Conservation (phyloP, 345 rosid species). For the Aethionema arabicum region DNA sequence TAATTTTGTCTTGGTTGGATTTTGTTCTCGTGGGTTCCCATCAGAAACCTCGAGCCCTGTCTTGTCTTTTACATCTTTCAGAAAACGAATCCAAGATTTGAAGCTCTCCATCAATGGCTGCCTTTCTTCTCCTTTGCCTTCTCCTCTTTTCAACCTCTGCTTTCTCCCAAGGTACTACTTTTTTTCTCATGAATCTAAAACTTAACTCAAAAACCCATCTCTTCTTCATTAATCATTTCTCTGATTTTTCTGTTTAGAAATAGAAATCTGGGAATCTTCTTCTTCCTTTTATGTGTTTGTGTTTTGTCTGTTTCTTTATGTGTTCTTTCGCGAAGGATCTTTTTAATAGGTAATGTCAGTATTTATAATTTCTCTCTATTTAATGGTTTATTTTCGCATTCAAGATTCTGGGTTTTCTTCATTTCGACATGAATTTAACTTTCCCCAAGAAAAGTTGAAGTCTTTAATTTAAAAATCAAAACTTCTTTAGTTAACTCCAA, state of each 20-base stretch:
- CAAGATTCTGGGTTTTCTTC: no score
- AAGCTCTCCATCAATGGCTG: constrained; percentile 35
- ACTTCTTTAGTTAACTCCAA: background rate
- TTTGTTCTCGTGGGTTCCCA: constrained; percentile 38
- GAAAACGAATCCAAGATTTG: constrained; percentile 37
- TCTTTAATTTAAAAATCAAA: constrained; percentile 12
- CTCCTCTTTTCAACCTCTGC: constrained; percentile 38
- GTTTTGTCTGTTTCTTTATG: constrained; percentile 26
- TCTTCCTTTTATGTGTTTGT: background rate
- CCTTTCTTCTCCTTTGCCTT: constrained; percentile 37
- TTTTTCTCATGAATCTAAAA: constrained; percentile 16
- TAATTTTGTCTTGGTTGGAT: constrained; percentile 34
- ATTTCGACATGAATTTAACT: no score
- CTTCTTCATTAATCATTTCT: background rate
- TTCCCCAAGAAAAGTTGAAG: background rate
- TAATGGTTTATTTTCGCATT: no score
- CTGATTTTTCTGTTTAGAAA: background rate
- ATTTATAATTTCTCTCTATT: no score
- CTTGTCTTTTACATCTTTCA: constrained; percentile 31
- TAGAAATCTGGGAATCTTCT: constrained; percentile 23
- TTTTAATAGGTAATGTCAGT: constrained; percentile 15
- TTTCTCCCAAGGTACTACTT: constrained; percentile 38
- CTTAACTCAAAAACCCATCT: constrained; percentile 15
- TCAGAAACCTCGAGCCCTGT: constrained; percentile 39
- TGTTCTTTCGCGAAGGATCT: constrained; percentile 26